Percentiles rank a stretch among this genome's conserved stretches.
These are phyloP conservation scores for Colletotrichum tamarilloi DNA, from an alignment of 2,329 filamentous ascomycete genomes.

Conservation along the genomic window DNA sequence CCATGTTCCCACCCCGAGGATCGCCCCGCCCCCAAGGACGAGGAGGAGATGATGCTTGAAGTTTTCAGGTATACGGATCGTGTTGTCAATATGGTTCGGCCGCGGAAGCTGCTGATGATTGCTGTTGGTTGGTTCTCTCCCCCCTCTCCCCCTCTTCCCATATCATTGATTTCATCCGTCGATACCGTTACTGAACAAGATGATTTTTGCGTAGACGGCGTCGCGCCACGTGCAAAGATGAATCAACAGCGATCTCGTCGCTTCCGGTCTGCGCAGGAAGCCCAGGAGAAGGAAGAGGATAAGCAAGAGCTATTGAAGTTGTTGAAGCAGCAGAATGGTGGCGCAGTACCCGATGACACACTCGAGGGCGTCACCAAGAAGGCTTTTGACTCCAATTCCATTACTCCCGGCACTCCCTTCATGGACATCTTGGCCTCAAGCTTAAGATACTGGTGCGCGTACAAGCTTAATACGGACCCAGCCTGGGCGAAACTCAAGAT, in stretches of 20 bases:
- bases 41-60: constrained; percentile 99
- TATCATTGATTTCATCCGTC: constrained; percentile 23
- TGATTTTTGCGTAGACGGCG: constrained; percentile 74
- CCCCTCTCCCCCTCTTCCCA: too few species aligned
- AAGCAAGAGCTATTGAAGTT: constrained; percentile 89
- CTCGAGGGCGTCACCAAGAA: constrained; percentile 78
- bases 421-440: constrained; percentile 95
- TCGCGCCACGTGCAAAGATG: constrained; percentile 98
- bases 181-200: constrained; percentile 34
- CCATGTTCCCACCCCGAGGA: constrained; percentile 98
- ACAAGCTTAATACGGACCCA: constrained; percentile 97
- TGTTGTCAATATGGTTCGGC: constrained; percentile 98
- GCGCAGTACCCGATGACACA: constrained; percentile 69
- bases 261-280: constrained; percentile 94
- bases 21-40: constrained; percentile 86
- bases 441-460: constrained; percentile 95
- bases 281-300: constrained; percentile 91
- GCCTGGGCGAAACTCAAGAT: constrained; percentile 96
- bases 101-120: constrained; percentile 95
- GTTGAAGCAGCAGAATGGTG: constrained; percentile 81
- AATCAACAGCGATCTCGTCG: constrained; percentile 97
- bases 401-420: constrained; percentile 97
- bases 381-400: constrained; percentile 88
- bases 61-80: constrained; percentile 99
- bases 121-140: constrained; percentile 78